A percentile compares a stretch with the other conserved stretches of the same genome.
Conservation (phyloP, 1,139 yeast genomes). For the Yamadazyma pseudoaaseri region DNA sequence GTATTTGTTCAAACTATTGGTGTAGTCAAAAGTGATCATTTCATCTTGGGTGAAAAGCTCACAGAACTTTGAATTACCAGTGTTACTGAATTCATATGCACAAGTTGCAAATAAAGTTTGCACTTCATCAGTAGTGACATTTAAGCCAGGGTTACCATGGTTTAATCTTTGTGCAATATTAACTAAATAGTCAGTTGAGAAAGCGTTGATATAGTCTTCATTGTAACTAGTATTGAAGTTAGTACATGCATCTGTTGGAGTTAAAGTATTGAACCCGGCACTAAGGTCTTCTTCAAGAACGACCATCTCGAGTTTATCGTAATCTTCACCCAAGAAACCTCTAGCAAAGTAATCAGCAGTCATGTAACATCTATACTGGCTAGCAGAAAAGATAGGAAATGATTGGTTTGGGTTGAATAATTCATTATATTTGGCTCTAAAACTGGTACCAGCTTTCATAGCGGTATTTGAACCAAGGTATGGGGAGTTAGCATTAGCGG, state of each 20-base stretch:
- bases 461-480: constrained; percentile 26
- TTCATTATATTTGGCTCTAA: constrained; percentile 25
- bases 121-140: constrained; percentile 36
- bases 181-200: constrained; percentile 18
- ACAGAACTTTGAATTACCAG: constrained; percentile 48
- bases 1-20: constrained; percentile 41
- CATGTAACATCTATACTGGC: constrained; percentile 22
- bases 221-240: constrained; percentile 5
- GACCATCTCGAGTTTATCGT: constrained; percentile 5
- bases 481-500: constrained; percentile 20
- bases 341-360: constrained; percentile 26
- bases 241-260: constrained; percentile 26
- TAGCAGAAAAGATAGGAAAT: constrained; percentile 28
- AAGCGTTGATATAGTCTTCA: constrained; percentile 6
- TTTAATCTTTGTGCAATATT: constrained; percentile 19
- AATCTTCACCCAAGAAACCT: constrained; percentile 26
- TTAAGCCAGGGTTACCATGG: constrained; percentile 21
- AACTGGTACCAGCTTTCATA: constrained; percentile 27
- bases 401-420: constrained; percentile 16
- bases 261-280: constrained; percentile 26
- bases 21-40: constrained; percentile 41
- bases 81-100: constrained; percentile 50
- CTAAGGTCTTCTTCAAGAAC: neutral
- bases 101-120: constrained; percentile 38
- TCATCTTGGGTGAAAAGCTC: constrained; percentile 47